Base-by-base conservation (phyloP, 2,329 filamentous ascomycete species). In the Alternaria longipes region DNA sequence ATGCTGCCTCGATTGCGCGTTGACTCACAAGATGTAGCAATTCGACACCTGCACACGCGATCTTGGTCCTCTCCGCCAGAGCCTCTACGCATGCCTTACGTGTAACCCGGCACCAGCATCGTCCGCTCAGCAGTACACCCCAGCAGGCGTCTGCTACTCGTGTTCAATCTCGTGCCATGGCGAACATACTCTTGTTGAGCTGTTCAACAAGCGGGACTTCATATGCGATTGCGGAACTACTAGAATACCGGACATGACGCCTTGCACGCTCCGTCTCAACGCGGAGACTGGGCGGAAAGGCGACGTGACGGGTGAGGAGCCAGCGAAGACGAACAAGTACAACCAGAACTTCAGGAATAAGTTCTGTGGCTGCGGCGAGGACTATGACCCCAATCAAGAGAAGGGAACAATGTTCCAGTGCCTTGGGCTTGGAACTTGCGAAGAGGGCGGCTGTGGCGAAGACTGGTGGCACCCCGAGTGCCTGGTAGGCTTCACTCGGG, bases 351-450 rank as follows among this genome's bases (percentile, higher is more conserved):
- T 97, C 73, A 86, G 88, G 68, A 98, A 98, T 73, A 87, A 85
- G 45, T 99, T 99, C 81, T 99, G 95, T 77, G 92, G 91, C 2
- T 99, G 95, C 74, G 87, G 87, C 30, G 90, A 94, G 72, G 88
- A 94, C 61, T 99, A 99, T 75, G 91, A 97, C 75, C 89, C 94
- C 0, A 87, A 94, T 49, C 85, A 91, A 75, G 93, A 99, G 77
- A 96, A 94, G 70, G 94, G 94, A 0, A 98, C 94, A 40, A 99
- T 99, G 95, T 99, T 96, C 70, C 95, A 99, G 78, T 99, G 95
- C 75, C 79, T 98, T 3, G 94, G 94, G 0, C 82, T 98, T 1
- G 93, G 93, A 1, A 90, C 88, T 0, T 84, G 87, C 12, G 91
- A 94, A 67, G 89, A 90, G 1, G 94, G 94, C 16, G 94, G 94